Conservation (phyloP, 2,329 filamentous ascomycete genomes). For the Colletotrichum euphorbiae region DNA sequence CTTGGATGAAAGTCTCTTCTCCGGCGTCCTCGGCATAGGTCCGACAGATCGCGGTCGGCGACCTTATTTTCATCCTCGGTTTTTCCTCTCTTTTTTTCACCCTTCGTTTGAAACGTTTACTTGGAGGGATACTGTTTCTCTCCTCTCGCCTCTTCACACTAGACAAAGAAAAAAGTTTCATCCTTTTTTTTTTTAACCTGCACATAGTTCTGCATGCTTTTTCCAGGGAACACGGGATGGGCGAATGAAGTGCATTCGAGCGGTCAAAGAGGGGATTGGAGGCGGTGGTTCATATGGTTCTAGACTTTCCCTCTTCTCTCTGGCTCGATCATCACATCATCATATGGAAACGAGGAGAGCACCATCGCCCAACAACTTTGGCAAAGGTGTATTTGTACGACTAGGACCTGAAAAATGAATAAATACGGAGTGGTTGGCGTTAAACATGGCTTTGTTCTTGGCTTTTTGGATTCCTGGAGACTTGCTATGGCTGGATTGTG, state of each 20-base stretch:
- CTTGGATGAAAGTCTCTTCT: slow-evolving; percentile 28
- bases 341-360: slow-evolving; percentile 21
- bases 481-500: too few species aligned
- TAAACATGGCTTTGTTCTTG: background rate
- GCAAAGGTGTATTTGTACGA: slow-evolving; percentile 31
- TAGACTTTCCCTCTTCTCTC: slow-evolving; percentile 28
- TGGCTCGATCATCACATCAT: slow-evolving; percentile 6
- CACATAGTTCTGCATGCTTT: slow-evolving; percentile 39
- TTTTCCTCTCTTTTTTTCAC: background rate
- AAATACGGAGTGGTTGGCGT: slow-evolving; percentile 31
- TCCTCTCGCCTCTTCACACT: slow-evolving; percentile 20
- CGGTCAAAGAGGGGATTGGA: slow-evolving; percentile 31
- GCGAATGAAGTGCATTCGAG: slow-evolving; percentile 38
- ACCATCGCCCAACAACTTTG: background rate
- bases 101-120: background rate
- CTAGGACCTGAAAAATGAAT: slow-evolving; percentile 24
- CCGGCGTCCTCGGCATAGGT: slow-evolving; percentile 27
- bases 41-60: slow-evolving; percentile 9
- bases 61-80: background rate
- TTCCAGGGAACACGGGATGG: background rate
- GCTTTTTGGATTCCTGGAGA: too few species aligned
- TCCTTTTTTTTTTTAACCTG: slow-evolving; percentile 21
- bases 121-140: slow-evolving; percentile 11
- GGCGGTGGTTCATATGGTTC: slow-evolving; percentile 27
- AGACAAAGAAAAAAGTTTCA: slow-evolving; percentile 41